A percentile compares a stretch with the other conserved stretches of the same genome.
These are phyloP conservation scores for Fusarium gaditjirri DNA, from an alignment of 2,329 filamentous ascomycete species.

Conservation along the genomic window DNA sequence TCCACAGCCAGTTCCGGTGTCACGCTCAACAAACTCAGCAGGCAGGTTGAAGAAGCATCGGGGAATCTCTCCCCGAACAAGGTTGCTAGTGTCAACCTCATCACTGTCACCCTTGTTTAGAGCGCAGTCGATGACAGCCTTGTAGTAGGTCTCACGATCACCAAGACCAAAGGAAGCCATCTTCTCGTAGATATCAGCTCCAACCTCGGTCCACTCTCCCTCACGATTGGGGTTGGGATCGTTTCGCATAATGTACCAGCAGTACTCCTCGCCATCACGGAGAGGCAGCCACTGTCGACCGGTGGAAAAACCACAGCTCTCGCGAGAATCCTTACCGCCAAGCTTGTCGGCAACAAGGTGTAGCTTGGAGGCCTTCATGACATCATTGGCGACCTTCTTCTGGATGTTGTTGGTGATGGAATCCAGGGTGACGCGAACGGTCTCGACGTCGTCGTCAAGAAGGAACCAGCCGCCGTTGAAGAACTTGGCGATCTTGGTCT, in stretches of 20 bases:
- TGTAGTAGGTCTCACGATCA: slow-evolving; percentile 23
- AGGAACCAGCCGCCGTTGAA: slow-evolving; percentile 36
- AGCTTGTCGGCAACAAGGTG: slow-evolving; percentile 29
- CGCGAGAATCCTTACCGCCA: background rate
- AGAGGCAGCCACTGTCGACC: slow-evolving; percentile 27
- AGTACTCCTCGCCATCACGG: slow-evolving; percentile 22
- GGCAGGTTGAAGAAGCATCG: slow-evolving; percentile 24
- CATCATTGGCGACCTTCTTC: slow-evolving; percentile 36
- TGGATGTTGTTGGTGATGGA: slow-evolving; percentile 33
- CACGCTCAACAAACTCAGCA: slow-evolving; percentile 13
- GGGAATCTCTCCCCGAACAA: slow-evolving; percentile 14
- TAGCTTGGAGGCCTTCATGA: slow-evolving; percentile 21
- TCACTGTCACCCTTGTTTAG: slow-evolving; percentile 5
- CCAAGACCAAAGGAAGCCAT: slow-evolving; percentile 24
- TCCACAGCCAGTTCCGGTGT: background rate
- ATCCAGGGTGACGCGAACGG: background rate
- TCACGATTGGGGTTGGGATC: background rate
- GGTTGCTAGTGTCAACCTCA: slow-evolving; percentile 5
- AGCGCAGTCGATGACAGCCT: slow-evolving; percentile 11
- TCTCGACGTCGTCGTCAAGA: slow-evolving; percentile 26
- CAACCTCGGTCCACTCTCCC: slow-evolving; percentile 7
- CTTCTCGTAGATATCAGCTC: slow-evolving; percentile 22
- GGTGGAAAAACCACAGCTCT: slow-evolving; percentile 4
- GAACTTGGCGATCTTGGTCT: slow-evolving; percentile 32
- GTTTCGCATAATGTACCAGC: slow-evolving; percentile 36